A percentile compares a stretch with the other conserved stretches of the same genome.
Conservation (phyloP, 108 stramenopile species). For the Skeletonema potamos region DNA sequence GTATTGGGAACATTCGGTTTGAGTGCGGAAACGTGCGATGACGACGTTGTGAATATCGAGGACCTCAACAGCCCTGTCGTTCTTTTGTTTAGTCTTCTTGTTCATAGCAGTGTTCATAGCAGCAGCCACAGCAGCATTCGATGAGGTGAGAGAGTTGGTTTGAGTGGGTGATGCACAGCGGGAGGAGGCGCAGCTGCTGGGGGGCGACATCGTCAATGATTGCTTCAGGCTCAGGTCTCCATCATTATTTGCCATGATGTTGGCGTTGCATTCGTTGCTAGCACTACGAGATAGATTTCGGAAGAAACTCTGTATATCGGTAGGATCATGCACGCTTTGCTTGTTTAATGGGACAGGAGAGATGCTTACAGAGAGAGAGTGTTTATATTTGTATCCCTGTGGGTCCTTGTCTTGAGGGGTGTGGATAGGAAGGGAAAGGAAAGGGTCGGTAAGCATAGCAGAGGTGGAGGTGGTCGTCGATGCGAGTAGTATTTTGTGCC, state of each 20-base stretch:
- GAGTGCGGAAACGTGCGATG: slow-evolving; percentile 35
- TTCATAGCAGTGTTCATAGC: background rate
- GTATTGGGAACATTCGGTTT: slow-evolving; percentile 40
- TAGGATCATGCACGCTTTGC: slow-evolving; percentile 14
- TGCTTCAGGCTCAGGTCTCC: background rate
- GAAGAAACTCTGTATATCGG: slow-evolving; percentile 10
- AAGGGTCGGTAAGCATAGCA: too few relatives aligned
- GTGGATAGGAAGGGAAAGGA: background rate
- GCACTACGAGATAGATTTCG: background rate
- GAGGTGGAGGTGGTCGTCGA: too few relatives aligned
- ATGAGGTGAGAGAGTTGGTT: background rate
- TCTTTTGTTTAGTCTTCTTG: slow-evolving; percentile 14
- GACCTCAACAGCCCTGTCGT: slow-evolving; percentile 31
- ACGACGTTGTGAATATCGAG: background rate
- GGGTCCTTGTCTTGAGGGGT: background rate
- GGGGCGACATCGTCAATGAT: background rate
- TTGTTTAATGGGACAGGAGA: background rate
- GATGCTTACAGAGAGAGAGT: background rate
- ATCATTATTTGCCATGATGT: background rate
- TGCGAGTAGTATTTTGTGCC: too few relatives aligned
- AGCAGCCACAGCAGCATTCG: background rate
- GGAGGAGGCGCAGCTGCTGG: background rate
- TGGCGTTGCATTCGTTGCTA: background rate
- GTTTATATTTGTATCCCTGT: background rate
- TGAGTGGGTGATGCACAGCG: background rate